Evolutionary conservation across 176 grass and related monocot genomes (phyloP).

Genomic region (Alloteropsis semialata): DNA sequence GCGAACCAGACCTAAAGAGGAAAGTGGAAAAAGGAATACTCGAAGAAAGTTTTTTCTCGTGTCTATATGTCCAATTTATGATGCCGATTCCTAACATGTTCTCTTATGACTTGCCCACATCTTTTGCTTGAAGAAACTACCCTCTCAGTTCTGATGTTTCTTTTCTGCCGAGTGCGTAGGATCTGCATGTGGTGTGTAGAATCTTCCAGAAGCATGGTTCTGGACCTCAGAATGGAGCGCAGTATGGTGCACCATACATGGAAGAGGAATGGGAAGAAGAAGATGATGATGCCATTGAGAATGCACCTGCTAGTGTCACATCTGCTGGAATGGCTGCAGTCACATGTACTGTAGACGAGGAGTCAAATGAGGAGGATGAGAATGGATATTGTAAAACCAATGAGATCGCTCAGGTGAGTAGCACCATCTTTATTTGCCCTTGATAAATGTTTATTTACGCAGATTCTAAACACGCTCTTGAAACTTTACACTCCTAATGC

Average conservation of each 20-base stretch:
- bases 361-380: conserved; percentile 44
- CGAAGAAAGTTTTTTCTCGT: not conserved
- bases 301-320: conserved; percentile 17
- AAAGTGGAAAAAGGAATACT: not conserved
- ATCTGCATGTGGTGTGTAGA: conserved; percentile 87
- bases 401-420: conserved; percentile 55
- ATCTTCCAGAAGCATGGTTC: conserved; percentile 85
- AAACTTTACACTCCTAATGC: not conserved
- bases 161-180: conserved; percentile 46
- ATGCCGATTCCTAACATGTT: not conserved
- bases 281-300: conserved; percentile 42
- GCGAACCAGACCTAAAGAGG: not conserved
- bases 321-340: conserved; percentile 12
- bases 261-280: conserved; percentile 98
- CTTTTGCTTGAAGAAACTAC: not conserved
- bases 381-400: conserved; percentile 45
- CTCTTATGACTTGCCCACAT: not conserved
- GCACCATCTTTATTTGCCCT: not conserved
- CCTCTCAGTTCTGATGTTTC: not conserved
- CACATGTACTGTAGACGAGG: conserved; percentile 33
- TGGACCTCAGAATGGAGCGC: conserved; percentile 87
- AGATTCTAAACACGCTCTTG: not conserved
- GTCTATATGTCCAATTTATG: not conserved
- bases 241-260: conserved; percentile 87
- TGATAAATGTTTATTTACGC: conserved; percentile 11